Percentiles rank a stretch among this genome's conserved stretches.
Conservation (phyloP, 75 land plant species). For the Cryptomeria japonica region DNA sequence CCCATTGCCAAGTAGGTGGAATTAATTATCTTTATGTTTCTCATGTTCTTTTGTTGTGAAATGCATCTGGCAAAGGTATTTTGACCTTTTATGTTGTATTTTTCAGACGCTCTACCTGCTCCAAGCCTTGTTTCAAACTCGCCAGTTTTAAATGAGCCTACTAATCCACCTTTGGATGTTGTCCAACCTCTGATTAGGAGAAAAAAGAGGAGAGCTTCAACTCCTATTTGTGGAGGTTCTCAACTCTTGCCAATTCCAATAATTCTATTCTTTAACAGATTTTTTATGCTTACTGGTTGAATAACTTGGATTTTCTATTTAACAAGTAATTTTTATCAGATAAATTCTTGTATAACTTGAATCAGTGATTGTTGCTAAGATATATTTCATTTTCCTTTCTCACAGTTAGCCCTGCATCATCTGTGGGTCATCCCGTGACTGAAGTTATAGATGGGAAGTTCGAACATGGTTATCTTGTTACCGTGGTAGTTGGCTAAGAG, state of each 20-base stretch:
- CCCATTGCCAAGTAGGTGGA: too few relatives aligned
- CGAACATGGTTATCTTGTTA: constrained; percentile 83
- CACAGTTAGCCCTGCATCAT: constrained; percentile 25
- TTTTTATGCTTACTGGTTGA: not conserved
- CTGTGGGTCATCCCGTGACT: constrained; percentile 41
- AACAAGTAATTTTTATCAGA: not conserved
- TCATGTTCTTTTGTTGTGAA: not conserved
- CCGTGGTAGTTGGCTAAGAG: constrained; percentile 63
- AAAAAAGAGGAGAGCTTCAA: not conserved
- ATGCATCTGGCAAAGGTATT: not conserved
- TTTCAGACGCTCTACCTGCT: not conserved
- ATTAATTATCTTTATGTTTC: not conserved
- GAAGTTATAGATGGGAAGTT: constrained; percentile 91
- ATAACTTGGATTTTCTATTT: not conserved
- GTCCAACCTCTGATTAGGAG: not conserved
- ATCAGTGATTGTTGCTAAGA: not conserved
- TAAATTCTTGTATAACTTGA: not conserved
- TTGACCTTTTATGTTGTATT: not conserved
- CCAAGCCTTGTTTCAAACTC: not conserved
- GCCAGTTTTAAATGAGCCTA: not conserved
- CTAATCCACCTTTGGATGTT: not conserved
- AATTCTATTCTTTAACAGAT: not conserved
- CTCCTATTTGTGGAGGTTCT: not conserved
- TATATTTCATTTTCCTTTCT: not conserved
- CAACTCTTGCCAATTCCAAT: not conserved